A percentile compares a stretch with the other conserved stretches of the same genome.
These are phyloP conservation scores for Wickerhamiella occidentalis DNA, from an alignment of 805 yeast species.

Conservation along the genomic window DNA sequence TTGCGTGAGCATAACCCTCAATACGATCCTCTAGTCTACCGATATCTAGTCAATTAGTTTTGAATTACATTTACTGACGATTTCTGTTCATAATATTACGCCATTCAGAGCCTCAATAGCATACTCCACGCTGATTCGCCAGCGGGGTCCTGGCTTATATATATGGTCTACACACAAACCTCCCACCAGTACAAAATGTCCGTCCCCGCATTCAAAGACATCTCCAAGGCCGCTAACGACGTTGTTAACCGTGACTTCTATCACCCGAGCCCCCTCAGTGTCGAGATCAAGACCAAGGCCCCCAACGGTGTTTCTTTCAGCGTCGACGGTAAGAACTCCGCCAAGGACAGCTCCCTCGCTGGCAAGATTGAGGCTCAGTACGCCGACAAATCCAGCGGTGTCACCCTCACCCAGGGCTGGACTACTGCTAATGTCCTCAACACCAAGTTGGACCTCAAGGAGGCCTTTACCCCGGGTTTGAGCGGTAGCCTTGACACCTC, in stretches of 20 bases:
- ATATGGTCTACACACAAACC: not conserved
- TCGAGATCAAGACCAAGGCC: constrained; percentile 84
- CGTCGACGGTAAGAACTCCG: constrained; percentile 77
- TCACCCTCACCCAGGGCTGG: constrained; percentile 96
- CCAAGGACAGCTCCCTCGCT: constrained; percentile 67
- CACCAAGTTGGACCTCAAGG: constrained; percentile 87
- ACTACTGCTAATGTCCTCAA: constrained; percentile 81
- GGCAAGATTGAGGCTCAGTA: constrained; percentile 86
- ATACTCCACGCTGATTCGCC: constrained; percentile 4
- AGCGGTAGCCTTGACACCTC: constrained; percentile 84
- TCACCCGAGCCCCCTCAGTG: constrained; percentile 77
- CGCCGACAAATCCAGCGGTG: constrained; percentile 83
- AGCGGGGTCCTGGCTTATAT: not conserved
- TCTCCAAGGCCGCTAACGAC: constrained; percentile 85
- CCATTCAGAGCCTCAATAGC: not conserved
- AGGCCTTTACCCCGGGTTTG: constrained; percentile 87
- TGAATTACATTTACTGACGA: no score
- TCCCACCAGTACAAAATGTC: constrained; percentile 36
- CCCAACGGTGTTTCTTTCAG: constrained; percentile 94
- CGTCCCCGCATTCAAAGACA: constrained; percentile 86
- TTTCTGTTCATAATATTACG: no score
- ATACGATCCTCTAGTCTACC: no score
- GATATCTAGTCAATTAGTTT: no score
- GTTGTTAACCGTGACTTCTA: constrained; percentile 83
- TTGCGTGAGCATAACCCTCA: no score